Evolutionary conservation across 768 basidiomycete species (phyloP), one percentile per base, ranked within the genome.

Genomic region (Lactifluus echinatus): DNA sequence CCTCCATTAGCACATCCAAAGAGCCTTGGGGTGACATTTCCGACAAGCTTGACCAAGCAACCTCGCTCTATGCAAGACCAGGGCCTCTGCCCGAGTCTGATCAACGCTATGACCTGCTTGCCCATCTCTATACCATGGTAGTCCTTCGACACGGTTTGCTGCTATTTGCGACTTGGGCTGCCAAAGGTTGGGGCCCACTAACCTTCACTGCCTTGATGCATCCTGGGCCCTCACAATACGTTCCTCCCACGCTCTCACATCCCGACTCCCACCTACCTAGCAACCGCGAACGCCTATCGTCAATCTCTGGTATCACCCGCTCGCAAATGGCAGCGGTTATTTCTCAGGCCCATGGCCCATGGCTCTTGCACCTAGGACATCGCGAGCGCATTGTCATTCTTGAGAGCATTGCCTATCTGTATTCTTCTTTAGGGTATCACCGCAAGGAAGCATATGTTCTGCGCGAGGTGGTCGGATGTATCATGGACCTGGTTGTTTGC

Each of bases 381-480:
- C 76, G 83, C 50, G 89, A 93, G 63, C 82, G 90, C 40, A 78
- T 96, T 31, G 73, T 77, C 23, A 72, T 88, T 21, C 75, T 91
- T 55, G 83, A 88, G 63, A 76, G 78, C 34, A 79, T 85, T 46
- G 87, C 89, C 0, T 82, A 83, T 61, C 72, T 91, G 45, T 94
- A 87, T 69, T 78, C 85, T 11, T 86, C 83, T 62, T 69, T 99
- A 4, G 93, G 91, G 8, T 90, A 93, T 68, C 79, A 75, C 52
- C 78, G 96, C 46, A 95, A 95, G 72, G 94, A 96, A 71, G 87
- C 85, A 0, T 88, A 89, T 65, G 74, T 93, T 39, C 75, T 93
- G 24, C 79, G 95, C 11, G 93, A 97, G 66, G 79, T 96, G 42
- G 76, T 94, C 21, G 89, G 87, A 8, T 88, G 87, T 63, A 70